Evolutionary conservation across 441 rosid species (phyloP), one percentile per base, ranked within the genome.

Genomic region (Corymbia citriodora): DNA sequence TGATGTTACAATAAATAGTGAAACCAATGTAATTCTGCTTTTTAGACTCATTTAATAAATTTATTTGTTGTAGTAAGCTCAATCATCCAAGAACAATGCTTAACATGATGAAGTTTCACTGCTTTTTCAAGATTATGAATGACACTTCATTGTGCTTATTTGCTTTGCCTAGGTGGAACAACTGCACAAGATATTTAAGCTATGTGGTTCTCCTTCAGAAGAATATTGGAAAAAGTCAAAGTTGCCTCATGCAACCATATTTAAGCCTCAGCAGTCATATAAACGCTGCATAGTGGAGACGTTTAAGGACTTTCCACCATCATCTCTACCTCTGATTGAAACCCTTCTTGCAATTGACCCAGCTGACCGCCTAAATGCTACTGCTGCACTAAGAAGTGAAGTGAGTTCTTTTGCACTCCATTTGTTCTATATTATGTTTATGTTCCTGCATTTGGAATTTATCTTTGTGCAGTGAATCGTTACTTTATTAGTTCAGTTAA

Each of bases 191-290:
- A 95, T 95, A 88, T 95, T 94, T 88, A 95, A 95, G 92, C 94
- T 95, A 57, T 95, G 97, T 59, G 96, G 97, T 81, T 95, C 97
- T 88, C 97, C 97, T 90, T 93, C 96, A 6, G 96, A 95, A 87
- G 96, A 95, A 83, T 95, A 95, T 91, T 95, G 96, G 97, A 95
- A 93, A 89, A 95, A 94, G 90, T 94, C 95, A 81, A 95, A 95
- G 93, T 87, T 95, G 91, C 96, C 97, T 33, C 96, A 94, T 91
- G 96, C 97, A 49, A 92, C 96, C 89, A 93, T 95, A 63, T 95
- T 95, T 91, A 95, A 93, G 92, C 97, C 95, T 55, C 95, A 93
- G 50, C 94, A 94, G 91, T 93, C 95, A 45, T 95, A 95, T 86
- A 93, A 93, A 91, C 88, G 96, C 70, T 93, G 96, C 88, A 93